Evolutionary conservation across 805 yeast species (phyloP).

Genomic region (Yarrowia deformans): DNA sequence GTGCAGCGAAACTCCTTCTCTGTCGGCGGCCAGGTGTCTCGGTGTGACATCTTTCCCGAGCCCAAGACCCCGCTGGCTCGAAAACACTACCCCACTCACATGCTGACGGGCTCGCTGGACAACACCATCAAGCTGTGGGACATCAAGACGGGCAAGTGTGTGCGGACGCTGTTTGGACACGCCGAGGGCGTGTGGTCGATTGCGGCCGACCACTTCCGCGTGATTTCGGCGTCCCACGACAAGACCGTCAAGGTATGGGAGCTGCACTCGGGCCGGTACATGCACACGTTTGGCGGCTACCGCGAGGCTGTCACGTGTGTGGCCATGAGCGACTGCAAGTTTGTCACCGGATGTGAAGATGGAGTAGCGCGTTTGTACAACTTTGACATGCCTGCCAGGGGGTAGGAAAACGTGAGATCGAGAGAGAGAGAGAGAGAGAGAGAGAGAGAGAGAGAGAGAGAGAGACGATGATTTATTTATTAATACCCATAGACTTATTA

Average conservation of each 20-base stretch:
- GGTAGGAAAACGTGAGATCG: not conserved
- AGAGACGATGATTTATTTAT: conserved; percentile 24
- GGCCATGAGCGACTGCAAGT: conserved; percentile 84
- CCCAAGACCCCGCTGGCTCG: conserved; percentile 11
- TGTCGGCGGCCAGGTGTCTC: conserved; percentile 4
- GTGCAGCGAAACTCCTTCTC: conserved; percentile 30
- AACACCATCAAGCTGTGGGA: conserved; percentile 95
- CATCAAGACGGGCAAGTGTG: conserved; percentile 81
- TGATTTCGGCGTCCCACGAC: conserved; percentile 95
- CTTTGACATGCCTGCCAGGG: conserved; percentile 56
- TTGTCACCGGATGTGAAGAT: conserved; percentile 88
- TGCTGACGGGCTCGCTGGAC: conserved; percentile 86
- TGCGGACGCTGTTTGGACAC: conserved; percentile 95
- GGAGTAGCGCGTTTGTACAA: conserved; percentile 87
- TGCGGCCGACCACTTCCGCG: conserved; percentile 93
- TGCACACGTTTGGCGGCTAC: conserved; percentile 88
- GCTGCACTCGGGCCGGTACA: conserved; percentile 88
- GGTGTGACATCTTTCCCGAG: conserved; percentile 32
- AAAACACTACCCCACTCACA: conserved; percentile 69
- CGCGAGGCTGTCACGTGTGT: conserved; percentile 65
- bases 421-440: not conserved
- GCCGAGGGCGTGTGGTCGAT: conserved; percentile 98
- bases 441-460: not conserved
- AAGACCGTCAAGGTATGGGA: conserved; percentile 93
- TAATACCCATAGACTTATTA: conserved; percentile 7